Percentiles rank a stretch among this genome's conserved stretches.
phyloP scores from a whole-genome alignment of 345 rosid genomes.

The Murraya paniculata region DNA sequence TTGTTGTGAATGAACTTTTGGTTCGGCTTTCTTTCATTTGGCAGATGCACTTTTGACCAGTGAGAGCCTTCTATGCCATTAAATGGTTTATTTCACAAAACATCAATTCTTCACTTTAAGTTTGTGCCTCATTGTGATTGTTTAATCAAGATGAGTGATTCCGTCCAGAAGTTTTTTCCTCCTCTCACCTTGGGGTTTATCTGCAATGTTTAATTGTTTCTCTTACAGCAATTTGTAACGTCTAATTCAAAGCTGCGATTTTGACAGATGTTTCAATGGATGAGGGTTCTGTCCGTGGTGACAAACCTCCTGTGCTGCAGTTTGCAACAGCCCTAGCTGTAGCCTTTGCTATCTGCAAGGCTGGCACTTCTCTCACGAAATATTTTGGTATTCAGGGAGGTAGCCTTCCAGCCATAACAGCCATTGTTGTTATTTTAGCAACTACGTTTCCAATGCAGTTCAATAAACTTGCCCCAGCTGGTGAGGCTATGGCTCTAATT shows the following conservation, averaged over 20 bases:
- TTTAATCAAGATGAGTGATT: background rate
- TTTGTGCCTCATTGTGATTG: background rate
- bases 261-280: conserved; percentile 39
- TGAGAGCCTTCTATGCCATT: background rate
- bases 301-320: conserved; percentile 58
- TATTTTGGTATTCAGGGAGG: conserved; percentile 67
- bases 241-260: conserved; percentile 4
- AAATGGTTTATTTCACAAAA: background rate
- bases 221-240: background rate
- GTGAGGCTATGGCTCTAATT: conserved; percentile 88
- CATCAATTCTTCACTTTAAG: background rate
- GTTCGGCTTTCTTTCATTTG: background rate
- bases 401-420: conserved; percentile 73
- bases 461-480: conserved; percentile 70
- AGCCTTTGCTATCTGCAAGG: conserved; percentile 84
- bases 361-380: conserved; percentile 45
- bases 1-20: background rate
- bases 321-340: conserved; percentile 69
- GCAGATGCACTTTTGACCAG: background rate
- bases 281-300: conserved; percentile 32
- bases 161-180: background rate
- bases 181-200: background rate
- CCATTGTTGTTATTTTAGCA: conserved; percentile 67
- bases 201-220: background rate
- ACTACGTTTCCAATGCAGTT: conserved; percentile 72